Evolutionary conservation across 2,329 filamentous ascomycete genomes (phyloP), one percentile per base, ranked within the genome.

Genomic region (Talaromyces marneffei): DNA sequence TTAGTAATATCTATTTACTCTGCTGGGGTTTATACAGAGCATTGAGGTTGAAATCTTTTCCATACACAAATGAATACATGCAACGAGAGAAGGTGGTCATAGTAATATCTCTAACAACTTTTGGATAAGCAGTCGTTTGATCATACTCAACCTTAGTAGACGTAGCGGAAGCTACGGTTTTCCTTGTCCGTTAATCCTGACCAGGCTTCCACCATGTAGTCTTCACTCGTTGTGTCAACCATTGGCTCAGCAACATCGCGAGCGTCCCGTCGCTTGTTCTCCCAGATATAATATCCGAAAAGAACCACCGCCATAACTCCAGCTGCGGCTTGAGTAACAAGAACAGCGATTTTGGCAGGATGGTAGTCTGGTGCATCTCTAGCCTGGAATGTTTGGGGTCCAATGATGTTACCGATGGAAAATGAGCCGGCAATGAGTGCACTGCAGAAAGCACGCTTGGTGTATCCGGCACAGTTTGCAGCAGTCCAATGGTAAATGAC

Each of bases 381-480:
- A 5, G 70, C 69, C 62, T 76, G 75, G 67, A 80, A 80, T 0
- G 77, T 79, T 61, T 79, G 77, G 3, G 78, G 77, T 0, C 76
- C 78, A 31, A 80, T 72, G 61, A 80, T 79, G 59, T 79, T 79
- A n/a, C 75, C 77, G 8, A 78, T 67, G 12, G 73, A 74, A 65
- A 79, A 79, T 2, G 72, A 71, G n/a, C 78, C 74, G 9, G 79
- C 73, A 1, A 79, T 70, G 4, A 81, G 65, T 0, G 79, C 79
- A 39, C 78, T 80, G 25, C 77, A 72, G 5, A 79, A 79, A 16
- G 79, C 76, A 56, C 80, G 80, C 67, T 82, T 82, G 2, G 79
- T 80, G 61, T 82, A 77, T 0, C 80, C 79, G 2, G 79, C 79
- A 14, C 78, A 74, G 62, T 82, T 82, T 33, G 73, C 75, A 27